Evolutionary conservation across 306 rosid species (phyloP).

Genomic region (Fagus sylvatica): DNA sequence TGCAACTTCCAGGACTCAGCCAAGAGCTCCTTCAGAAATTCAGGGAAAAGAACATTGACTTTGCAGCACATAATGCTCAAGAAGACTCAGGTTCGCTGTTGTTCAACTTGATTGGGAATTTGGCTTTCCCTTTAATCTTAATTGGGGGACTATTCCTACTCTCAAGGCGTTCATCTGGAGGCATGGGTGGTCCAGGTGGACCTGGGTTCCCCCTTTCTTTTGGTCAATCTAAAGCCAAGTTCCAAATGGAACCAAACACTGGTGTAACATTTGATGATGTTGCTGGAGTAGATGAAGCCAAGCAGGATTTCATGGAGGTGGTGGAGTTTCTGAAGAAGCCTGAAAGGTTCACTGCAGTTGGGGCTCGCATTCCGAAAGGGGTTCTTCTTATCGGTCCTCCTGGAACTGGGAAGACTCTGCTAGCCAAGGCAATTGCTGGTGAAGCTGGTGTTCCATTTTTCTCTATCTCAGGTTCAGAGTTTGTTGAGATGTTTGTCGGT

Average conservation of each 20-base stretch:
- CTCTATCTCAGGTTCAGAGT: conserved; percentile 97
- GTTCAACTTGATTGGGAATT: conserved; percentile 83
- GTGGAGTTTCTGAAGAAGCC: conserved; percentile 97
- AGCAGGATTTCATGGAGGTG: conserved; percentile 97
- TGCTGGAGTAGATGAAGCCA: conserved; percentile 99
- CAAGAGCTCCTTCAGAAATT: conserved; percentile 97
- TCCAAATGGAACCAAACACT: conserved; percentile 97
- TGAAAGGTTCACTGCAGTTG: conserved; percentile 95
- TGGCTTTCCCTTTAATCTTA: conserved; percentile 87
- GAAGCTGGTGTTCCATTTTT: conserved; percentile 99
- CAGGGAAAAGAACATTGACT: conserved; percentile 93
- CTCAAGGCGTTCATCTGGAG: conserved; percentile 93
- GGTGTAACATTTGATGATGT: conserved; percentile 98
- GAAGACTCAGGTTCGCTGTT: conserved; percentile 88
- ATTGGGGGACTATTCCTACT: conserved; percentile 93
- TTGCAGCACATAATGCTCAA: conserved; percentile 98
- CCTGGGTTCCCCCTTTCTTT: conserved; percentile 84
- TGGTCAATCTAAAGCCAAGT: conserved; percentile 97
- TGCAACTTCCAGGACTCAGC: conserved; percentile 95
- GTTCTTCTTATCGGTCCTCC: conserved; percentile 99
- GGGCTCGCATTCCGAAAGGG: conserved; percentile 99
- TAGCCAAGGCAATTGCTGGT: conserved; percentile 98
- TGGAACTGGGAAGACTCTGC: conserved; percentile 93
- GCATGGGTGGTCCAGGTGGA: conserved; percentile 96
- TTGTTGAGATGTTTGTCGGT: conserved; percentile 99